These are phyloP conservation scores for Aureobasidium uvarum DNA, from an alignment of 2,329 filamentous ascomycete genomes.

Conservation along the genomic window DNA sequence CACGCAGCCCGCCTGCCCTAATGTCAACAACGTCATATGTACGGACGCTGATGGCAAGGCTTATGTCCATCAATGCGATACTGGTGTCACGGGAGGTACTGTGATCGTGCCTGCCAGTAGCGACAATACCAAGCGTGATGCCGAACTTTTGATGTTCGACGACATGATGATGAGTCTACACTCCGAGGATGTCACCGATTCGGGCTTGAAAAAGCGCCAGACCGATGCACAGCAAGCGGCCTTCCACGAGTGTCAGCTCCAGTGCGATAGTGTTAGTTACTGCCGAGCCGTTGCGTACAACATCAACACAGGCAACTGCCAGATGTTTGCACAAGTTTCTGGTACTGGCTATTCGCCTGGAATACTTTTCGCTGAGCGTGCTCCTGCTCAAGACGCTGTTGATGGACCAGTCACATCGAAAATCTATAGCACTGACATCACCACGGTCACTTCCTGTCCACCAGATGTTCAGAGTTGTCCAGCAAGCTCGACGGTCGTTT, in stretches of 20 bases:
- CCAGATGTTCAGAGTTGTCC: conserved; percentile 26
- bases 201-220: conserved; percentile 3
- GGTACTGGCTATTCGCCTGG: conserved; percentile 13
- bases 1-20: conserved; percentile 9
- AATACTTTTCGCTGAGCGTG: conserved; percentile 16
- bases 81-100: conserved; percentile 18
- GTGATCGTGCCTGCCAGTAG: not conserved
- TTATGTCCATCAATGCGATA: conserved; percentile 13
- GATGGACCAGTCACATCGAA: conserved; percentile 19
- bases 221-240: conserved; percentile 10
- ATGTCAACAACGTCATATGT: conserved; percentile 15
- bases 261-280: conserved; percentile 1
- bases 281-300: conserved; percentile 23
- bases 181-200: not conserved
- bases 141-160: conserved; percentile 22
- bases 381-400: conserved; percentile 19
- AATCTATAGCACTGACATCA: conserved; percentile 21
- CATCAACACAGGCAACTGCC: not conserved
- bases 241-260: conserved; percentile 20
- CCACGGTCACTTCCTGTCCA: conserved; percentile 18
- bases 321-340: conserved; percentile 14
- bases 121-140: conserved; percentile 13
- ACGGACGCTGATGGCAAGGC: conserved; percentile 26
- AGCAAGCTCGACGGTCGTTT: conserved; percentile 21
- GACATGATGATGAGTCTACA: conserved; percentile 20